Evolutionary conservation across 768 basidiomycete genomes (phyloP).

Genomic region (Mycena capillaripes): DNA sequence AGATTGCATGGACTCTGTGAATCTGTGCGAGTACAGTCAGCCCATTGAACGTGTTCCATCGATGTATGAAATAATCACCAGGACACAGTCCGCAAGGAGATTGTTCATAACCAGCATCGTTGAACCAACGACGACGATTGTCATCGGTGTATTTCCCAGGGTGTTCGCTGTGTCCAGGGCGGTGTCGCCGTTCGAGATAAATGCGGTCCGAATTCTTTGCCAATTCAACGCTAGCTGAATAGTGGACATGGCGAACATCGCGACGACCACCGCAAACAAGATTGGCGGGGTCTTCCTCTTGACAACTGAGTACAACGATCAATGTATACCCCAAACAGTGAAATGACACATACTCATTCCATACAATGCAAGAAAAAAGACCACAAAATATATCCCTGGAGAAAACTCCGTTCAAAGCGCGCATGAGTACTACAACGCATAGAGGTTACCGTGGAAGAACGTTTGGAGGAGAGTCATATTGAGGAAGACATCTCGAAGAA

Average conservation of each 20-base stretch:
- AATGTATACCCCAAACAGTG: background rate
- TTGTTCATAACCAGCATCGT: background rate
- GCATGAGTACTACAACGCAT: background rate
- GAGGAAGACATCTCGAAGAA: background rate
- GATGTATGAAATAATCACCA: background rate
- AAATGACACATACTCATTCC: background rate
- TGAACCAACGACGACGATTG: background rate
- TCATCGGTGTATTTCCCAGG: background rate
- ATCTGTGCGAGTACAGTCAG: background rate
- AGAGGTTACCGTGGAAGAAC: background rate
- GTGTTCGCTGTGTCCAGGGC: background rate
- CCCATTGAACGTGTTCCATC: background rate
- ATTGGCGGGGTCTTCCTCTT: background rate
- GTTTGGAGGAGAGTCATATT: background rate
- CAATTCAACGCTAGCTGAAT: background rate
- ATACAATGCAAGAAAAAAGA: background rate
- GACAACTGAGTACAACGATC: background rate
- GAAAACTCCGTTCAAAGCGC: background rate
- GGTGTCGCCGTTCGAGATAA: slow-evolving; percentile 1
- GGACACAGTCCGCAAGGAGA: background rate
- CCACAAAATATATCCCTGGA: background rate
- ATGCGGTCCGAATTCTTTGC: background rate
- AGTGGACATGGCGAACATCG: background rate
- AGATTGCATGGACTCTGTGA: background rate
- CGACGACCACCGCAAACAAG: background rate